phyloP scores from a whole-genome alignment of 192 early-diverging fungal species.

The Gamsiella multidivaricata region DNA sequence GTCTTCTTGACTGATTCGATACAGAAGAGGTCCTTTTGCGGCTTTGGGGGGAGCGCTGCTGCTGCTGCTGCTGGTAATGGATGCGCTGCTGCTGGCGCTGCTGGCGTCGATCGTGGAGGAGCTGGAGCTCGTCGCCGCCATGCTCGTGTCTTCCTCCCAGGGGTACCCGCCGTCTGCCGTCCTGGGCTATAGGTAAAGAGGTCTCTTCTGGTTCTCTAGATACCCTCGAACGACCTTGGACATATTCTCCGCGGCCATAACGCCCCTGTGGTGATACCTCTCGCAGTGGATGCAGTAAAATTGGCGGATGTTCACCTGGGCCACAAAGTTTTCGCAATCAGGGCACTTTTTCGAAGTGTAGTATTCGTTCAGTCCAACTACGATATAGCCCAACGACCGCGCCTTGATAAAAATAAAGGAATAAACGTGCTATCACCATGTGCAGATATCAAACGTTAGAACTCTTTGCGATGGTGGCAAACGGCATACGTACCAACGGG shows the following conservation, averaged over 20 bases:
- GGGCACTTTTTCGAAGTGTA: constrained; percentile 26
- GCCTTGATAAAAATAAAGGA: not conserved
- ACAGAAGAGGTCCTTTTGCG: not conserved
- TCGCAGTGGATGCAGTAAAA: constrained; percentile 1
- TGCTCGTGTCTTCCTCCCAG: not conserved
- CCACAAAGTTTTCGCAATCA: not conserved
- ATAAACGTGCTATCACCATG: not conserved
- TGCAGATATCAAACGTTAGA: no score
- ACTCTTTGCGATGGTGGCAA: no score
- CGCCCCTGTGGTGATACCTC: constrained; percentile 4
- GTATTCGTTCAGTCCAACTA: constrained; percentile 9
- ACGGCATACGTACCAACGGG: not conserved
- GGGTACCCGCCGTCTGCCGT: not conserved
- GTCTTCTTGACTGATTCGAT: not conserved
- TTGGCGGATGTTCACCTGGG: not conserved
- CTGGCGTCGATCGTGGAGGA: not conserved
- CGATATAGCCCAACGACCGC: not conserved
- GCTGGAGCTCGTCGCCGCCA: not conserved
- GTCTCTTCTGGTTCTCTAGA: not conserved
- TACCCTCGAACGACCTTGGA: not conserved
- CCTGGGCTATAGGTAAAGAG: not conserved
- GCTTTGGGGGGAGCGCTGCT: not conserved
- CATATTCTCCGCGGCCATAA: constrained; percentile 11
- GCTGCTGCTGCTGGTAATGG: not conserved
- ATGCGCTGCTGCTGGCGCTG: not conserved